phyloP scores from a whole-genome alignment of 2,329 filamentous ascomycete genomes.

The Aspergillus phoenicis region DNA sequence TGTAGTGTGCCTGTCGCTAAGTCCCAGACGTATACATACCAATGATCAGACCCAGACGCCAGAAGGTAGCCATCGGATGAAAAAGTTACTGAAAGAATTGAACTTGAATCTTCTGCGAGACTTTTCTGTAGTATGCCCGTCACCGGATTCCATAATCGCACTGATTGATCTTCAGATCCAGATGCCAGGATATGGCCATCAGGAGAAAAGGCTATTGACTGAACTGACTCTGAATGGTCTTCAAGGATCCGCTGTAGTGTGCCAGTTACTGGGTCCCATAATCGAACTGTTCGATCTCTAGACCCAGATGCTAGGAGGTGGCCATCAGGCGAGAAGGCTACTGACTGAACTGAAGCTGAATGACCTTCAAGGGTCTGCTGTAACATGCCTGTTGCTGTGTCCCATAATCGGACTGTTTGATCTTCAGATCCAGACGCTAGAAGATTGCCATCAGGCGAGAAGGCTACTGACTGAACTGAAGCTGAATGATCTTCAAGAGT shows the following conservation, averaged over 20 bases:
- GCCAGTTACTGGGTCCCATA: slow-evolving; percentile 11
- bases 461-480: background rate
- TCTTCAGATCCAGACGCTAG: background rate
- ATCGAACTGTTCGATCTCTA: slow-evolving; percentile 8
- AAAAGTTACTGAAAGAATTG: too few species aligned
- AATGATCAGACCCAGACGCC: too few species aligned
- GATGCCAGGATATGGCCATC: too few species aligned
- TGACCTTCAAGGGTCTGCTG: background rate
- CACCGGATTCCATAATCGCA: too few species aligned
- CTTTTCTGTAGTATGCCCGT: too few species aligned
- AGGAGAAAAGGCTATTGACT: background rate
- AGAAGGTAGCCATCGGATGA: too few species aligned
- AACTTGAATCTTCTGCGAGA: too few species aligned
- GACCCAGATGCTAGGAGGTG: slow-evolving; percentile 22
- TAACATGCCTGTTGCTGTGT: background rate
- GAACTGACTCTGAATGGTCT: slow-evolving; percentile 1
- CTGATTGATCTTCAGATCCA: too few species aligned
- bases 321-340: slow-evolving; percentile 1
- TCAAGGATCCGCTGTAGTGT: background rate
- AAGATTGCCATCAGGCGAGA: background rate
- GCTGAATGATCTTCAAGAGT: background rate
- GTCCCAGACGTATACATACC: too few species aligned
- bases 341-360: background rate
- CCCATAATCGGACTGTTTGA: background rate
- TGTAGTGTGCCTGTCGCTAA: too few species aligned